Conservation (phyloP, 306 rosid species). For the Vigna angularis region DNA sequence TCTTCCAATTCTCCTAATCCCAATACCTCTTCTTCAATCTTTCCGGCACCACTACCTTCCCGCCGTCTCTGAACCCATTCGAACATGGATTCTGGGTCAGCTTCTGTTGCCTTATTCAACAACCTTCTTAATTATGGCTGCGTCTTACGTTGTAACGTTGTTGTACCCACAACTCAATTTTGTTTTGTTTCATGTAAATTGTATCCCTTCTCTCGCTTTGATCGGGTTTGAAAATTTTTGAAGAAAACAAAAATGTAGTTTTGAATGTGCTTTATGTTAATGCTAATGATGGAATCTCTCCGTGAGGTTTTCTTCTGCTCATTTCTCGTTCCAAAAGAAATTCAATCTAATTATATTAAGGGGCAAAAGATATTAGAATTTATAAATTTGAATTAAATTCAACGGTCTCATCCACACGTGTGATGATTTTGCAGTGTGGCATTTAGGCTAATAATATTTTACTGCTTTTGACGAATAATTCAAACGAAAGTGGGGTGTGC, state of each 20-base stretch:
- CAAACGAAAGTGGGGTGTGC: too few species aligned
- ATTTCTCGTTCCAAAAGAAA: too few species aligned
- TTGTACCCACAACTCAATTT: not conserved
- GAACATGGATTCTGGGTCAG: not conserved
- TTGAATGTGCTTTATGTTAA: not conserved
- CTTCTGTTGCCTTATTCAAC: not conserved
- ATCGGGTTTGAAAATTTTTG: not conserved
- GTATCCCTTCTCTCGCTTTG: not conserved
- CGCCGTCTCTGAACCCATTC: not conserved
- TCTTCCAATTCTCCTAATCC: not conserved
- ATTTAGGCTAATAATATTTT: not conserved
- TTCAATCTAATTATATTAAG: not conserved
- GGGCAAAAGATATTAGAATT: not conserved
- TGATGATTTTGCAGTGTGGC: not conserved
- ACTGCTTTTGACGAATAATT: too few species aligned
- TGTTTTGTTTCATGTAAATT: not conserved
- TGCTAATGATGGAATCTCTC: too few species aligned
- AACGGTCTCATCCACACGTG: not conserved
- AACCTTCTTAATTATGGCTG: constrained; percentile 21
- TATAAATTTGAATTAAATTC: not conserved
- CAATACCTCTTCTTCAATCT: constrained; percentile 14
- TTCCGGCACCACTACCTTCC: constrained; percentile 1
- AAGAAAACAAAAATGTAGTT: not conserved
- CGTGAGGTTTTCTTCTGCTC: too few species aligned
- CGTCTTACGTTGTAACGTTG: not conserved